Evolutionary conservation across 305 asterid genomes (phyloP).

Genomic region (Fraxinus sp.): DNA sequence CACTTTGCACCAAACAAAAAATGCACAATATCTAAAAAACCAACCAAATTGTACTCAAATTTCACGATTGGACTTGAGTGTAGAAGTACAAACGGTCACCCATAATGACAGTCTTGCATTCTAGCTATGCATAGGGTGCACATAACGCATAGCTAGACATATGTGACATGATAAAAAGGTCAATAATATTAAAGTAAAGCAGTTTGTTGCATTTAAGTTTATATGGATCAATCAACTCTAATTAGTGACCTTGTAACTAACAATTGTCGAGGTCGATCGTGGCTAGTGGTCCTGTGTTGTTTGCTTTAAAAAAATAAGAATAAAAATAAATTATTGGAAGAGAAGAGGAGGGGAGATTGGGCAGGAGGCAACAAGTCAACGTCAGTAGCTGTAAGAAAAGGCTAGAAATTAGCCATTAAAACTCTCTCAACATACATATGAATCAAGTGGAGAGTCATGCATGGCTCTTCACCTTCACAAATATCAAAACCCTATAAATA

Average conservation of each 20-base stretch:
- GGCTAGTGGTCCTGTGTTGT: slow-evolving; percentile 35
- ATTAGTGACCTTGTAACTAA: slow-evolving; percentile 1
- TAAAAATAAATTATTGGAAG: slow-evolving; percentile 8
- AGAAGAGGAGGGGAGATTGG: slow-evolving; percentile 19
- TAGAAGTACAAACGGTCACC: neutral
- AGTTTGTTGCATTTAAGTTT: neutral
- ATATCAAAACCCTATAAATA: neutral
- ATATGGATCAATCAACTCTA: slow-evolving; percentile 24
- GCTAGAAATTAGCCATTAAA: slow-evolving; percentile 26
- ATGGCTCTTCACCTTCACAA: neutral
- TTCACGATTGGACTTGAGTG: neutral
- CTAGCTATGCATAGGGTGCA: neutral
- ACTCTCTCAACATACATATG: slow-evolving; percentile 18
- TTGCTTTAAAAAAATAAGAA: slow-evolving; percentile 14
- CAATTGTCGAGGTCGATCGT: slow-evolving; percentile 10
- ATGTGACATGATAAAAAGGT: neutral
- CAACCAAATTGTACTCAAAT: neutral
- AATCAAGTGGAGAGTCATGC: neutral
- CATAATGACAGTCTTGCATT: neutral
- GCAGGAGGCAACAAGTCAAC: slow-evolving; percentile 33
- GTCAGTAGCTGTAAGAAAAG: slow-evolving; percentile 41
- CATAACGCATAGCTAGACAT: neutral
- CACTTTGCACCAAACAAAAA: neutral
- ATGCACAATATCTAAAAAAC: neutral
- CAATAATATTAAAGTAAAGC: neutral